Evolutionary conservation across 1,139 yeast species (phyloP).

Genomic region (Pichia sorboxylosa): DNA sequence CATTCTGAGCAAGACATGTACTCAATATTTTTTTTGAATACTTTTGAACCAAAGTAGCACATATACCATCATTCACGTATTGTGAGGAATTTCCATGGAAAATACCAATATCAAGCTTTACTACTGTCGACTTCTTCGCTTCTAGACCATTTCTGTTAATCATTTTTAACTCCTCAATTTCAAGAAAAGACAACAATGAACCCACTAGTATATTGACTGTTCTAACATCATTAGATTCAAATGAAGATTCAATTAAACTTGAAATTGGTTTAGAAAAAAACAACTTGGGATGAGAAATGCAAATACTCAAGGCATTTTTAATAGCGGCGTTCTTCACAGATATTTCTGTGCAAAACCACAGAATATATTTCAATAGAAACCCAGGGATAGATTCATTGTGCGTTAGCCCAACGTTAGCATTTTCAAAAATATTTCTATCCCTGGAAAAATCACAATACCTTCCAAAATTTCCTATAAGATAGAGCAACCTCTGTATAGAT

Average conservation of each 20-base stretch:
- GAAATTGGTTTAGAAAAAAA: slow-evolving; percentile 47
- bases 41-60: slow-evolving; percentile 60
- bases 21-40: slow-evolving; percentile 38
- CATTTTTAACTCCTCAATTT: slow-evolving; percentile 38
- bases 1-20: slow-evolving; percentile 27
- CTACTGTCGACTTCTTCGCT: slow-evolving; percentile 24
- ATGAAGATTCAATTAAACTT: slow-evolving; percentile 40
- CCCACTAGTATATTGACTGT: slow-evolving; percentile 41
- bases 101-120: slow-evolving; percentile 34
- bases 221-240: slow-evolving; percentile 26
- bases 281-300: slow-evolving; percentile 49
- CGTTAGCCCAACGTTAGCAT: slow-evolving; percentile 32
- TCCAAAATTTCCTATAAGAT: slow-evolving; percentile 60
- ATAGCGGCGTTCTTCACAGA: slow-evolving; percentile 39
- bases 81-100: slow-evolving; percentile 40
- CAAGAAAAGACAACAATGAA: slow-evolving; percentile 44
- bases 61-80: slow-evolving; percentile 53
- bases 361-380: slow-evolving; percentile 42
- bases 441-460: slow-evolving; percentile 49
- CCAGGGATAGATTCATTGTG: slow-evolving; percentile 44
- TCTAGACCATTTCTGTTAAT: slow-evolving; percentile 29
- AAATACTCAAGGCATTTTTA: slow-evolving; percentile 43
- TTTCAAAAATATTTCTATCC: slow-evolving; percentile 30
- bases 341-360: slow-evolving; percentile 37
- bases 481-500: slow-evolving; percentile 36